Base-by-base conservation (phyloP, 192 early-diverging fungal genomes). In the Coemansia sp. region DNA sequence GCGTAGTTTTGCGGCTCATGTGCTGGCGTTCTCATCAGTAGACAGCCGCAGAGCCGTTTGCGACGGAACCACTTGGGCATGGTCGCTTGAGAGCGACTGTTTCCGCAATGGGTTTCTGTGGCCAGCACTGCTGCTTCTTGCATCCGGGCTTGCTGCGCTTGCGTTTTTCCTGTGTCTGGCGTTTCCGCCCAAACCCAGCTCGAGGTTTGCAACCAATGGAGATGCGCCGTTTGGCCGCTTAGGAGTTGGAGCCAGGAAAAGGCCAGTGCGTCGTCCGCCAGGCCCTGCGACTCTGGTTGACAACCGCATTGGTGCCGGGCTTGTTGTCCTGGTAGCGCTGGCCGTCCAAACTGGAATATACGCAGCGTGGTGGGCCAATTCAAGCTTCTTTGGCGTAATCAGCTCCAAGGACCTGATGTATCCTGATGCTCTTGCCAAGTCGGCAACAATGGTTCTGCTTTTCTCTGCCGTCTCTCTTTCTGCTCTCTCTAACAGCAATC, bases 261-360 rank as follows among this genome's bases (percentile, higher is more conserved):
- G 43, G 50, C 59, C 77, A 32, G 51, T 74, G 42, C 62, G 72
- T n/a, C 64, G 68, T 14, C 77, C 71, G 5, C 61, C 41, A 20
- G 77, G 72, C 54, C 7, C 43, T 13, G 72, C 61, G 3, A 39
- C 40, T 12, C 16, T 75, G n/a, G 66, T 71, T 7, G 78, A 80
- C 63, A 75, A 75, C 37, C 72, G 78, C 11, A 5, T 54, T 13
- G 20, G 17, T 3, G 42, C 54, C 2, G 78, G 72, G 12, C n/a
- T 51, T 13, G n/a, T 25, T 4, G 39, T 66, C 2, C 8, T 58
- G 11, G 48, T 25, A 5, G 3, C 68, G 11, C 37, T 63, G 2
- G 20, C 65, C 2, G 22, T 42, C 2, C 73, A 81, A 37, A 59
- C 69, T 1, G 44, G 25, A 6, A 40, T 75, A 22, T 44, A 32